phyloP scores from a whole-genome alignment of 2,329 filamentous ascomycete species.

The Pseudogymnoascus sp. region DNA sequence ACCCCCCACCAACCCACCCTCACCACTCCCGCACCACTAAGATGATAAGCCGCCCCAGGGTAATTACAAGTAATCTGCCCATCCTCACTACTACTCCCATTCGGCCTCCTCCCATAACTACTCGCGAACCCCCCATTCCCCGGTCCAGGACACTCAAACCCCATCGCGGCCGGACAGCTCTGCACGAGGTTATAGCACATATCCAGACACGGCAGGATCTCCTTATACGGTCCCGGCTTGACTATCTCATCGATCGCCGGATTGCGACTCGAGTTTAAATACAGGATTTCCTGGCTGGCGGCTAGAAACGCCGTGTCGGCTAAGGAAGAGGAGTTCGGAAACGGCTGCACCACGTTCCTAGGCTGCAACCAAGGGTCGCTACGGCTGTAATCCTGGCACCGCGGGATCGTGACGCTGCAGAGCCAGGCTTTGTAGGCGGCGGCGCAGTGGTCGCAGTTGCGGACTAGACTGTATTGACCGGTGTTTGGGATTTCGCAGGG shows the following conservation, averaged over 20 bases:
- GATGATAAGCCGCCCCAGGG: conserved; percentile 50
- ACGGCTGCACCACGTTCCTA: conserved; percentile 65
- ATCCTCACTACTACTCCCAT: conserved; percentile 16
- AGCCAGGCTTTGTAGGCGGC: conserved; percentile 88
- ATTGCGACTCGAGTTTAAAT: conserved; percentile 57
- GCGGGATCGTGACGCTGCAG: conserved; percentile 85
- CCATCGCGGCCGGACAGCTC: conserved; percentile 70
- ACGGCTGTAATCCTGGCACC: conserved; percentile 76
- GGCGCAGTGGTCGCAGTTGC: conserved; percentile 68
- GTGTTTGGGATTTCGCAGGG: conserved; percentile 71
- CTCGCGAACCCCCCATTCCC: conserved; percentile 34
- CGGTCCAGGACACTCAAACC: conserved; percentile 64
- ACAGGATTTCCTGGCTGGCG: conserved; percentile 16
- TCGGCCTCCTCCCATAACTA: conserved; percentile 35
- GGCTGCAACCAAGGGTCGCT: conserved; percentile 42
- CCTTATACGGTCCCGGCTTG: conserved; percentile 83
- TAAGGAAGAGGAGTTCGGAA: conserved; percentile 59
- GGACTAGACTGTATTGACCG: conserved; percentile 73
- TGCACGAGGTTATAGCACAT: conserved; percentile 81
- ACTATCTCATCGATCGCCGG: conserved; percentile 63
- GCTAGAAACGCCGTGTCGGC: conserved; percentile 28
- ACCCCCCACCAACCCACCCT: conserved; percentile 10
- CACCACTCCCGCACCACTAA: conserved; percentile 26
- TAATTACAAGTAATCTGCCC: conserved; percentile 51
- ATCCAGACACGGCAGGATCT: conserved; percentile 81